Conservation (phyloP, 2,329 filamentous ascomycete species). For the Stagonosporopsis tanaceti region DNA sequence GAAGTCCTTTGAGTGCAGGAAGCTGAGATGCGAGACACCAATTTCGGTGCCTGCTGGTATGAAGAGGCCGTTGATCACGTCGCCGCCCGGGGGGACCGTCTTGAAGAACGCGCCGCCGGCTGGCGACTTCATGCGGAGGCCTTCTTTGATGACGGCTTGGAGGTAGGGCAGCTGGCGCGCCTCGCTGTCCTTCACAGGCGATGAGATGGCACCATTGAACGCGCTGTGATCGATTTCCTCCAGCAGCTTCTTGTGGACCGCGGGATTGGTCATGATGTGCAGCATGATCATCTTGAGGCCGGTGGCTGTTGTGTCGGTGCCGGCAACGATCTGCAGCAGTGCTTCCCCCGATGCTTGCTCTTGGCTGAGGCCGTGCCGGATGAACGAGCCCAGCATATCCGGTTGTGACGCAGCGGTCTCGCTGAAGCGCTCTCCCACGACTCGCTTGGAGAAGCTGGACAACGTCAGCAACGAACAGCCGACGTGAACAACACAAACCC, state of each 20-base stretch:
- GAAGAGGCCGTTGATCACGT: conserved; percentile 28
- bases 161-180: conserved; percentile 37
- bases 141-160: conserved; percentile 42
- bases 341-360: conserved; percentile 54
- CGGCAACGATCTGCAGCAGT: conserved; percentile 59
- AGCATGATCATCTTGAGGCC: conserved; percentile 61
- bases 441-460: conserved; percentile 52
- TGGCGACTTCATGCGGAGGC: conserved; percentile 37
- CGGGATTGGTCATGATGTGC: conserved; percentile 58
- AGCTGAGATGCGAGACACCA: conserved; percentile 15
- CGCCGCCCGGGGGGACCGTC: conserved; percentile 35
- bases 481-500: conserved; percentile 24
- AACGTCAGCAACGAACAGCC: neutral
- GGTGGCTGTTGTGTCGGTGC: conserved; percentile 65
- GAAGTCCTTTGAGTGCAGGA: conserved; percentile 24
- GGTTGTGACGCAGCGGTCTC: conserved; percentile 50
- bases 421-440: conserved; percentile 59
- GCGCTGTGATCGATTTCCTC: conserved; percentile 54
- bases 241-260: conserved; percentile 53
- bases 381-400: conserved; percentile 63
- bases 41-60: conserved; percentile 37
- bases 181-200: conserved; percentile 46
- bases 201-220: conserved; percentile 46
- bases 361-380: conserved; percentile 54
- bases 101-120: conserved; percentile 45